Percentiles rank a stretch among this genome's conserved stretches.
Conservation (phyloP, 2,329 filamentous ascomycete species). For the Huntiella moniliformis region DNA sequence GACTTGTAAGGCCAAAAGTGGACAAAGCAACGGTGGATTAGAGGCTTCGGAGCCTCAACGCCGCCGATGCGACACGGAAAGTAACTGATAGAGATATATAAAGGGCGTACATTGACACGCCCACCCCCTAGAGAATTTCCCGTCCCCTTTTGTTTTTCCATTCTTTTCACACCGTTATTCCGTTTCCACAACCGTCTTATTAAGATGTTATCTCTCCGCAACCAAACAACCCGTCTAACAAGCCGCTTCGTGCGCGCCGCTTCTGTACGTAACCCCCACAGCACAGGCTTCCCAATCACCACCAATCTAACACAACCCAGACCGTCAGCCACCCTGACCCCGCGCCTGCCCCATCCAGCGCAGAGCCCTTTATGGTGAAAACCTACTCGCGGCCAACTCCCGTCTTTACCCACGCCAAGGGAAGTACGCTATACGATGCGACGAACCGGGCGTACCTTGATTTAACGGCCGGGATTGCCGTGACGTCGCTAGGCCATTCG, state of each 20-base stretch:
- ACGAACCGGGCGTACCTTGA: constrained; percentile 83
- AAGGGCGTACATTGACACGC: too few relatives aligned
- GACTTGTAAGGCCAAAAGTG: neutral
- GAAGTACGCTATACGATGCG: constrained; percentile 76
- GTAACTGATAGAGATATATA: too few relatives aligned
- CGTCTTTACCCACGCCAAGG: constrained; percentile 75
- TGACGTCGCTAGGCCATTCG: constrained; percentile 81
- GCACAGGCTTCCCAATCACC: neutral
- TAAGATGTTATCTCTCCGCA: too few relatives aligned
- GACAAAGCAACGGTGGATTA: too few relatives aligned
- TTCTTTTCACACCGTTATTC: too few relatives aligned
- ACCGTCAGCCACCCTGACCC: constrained; percentile 51
- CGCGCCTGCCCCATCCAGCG: constrained; percentile 51
- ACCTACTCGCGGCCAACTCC: constrained; percentile 83
- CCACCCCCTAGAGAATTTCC: too few relatives aligned
- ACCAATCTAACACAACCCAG: neutral
- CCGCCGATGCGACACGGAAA: constrained; percentile 11
- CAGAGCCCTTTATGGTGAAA: constrained; percentile 76
- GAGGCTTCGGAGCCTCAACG: constrained; percentile 9
- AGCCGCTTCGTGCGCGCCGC: constrained; percentile 20
- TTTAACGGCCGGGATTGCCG: constrained; percentile 89
- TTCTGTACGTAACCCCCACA: constrained; percentile 16
- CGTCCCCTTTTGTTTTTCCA: too few relatives aligned
- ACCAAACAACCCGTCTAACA: too few relatives aligned
- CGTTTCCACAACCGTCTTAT: too few relatives aligned